These are phyloP conservation scores for Linderina pennispora DNA, from an alignment of 192 early-diverging fungal species.

Conservation along the genomic window DNA sequence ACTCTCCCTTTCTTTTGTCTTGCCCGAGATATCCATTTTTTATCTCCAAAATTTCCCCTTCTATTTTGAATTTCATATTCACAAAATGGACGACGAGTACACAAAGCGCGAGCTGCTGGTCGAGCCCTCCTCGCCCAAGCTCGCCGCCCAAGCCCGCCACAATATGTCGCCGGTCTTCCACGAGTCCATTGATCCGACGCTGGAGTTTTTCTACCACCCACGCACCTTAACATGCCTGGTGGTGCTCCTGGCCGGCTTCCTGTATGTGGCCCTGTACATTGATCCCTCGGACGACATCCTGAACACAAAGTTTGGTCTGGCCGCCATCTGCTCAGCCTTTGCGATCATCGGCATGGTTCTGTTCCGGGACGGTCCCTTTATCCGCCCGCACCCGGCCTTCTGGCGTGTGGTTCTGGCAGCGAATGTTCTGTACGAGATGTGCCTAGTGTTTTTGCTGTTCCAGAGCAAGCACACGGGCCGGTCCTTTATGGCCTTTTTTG, in stretches of 20 bases:
- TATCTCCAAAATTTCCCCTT: no score
- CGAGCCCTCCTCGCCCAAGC: slow-evolving; percentile 5
- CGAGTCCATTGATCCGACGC: slow-evolving; percentile 41
- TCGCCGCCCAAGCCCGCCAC: slow-evolving; percentile 1
- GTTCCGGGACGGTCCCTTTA: slow-evolving; percentile 91
- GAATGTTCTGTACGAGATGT: slow-evolving; percentile 83
- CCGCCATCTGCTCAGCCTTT: slow-evolving; percentile 52
- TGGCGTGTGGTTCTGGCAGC: slow-evolving; percentile 85
- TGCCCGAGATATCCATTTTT: no score
- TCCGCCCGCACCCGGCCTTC: slow-evolving; percentile 88
- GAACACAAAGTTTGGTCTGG: slow-evolving; percentile 42
- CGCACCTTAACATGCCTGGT: slow-evolving; percentile 37
- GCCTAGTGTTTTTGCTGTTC: slow-evolving; percentile 86
- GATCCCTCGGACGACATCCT: slow-evolving; percentile 44
- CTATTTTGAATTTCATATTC: no score
- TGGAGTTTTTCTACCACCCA: slow-evolving; percentile 44
- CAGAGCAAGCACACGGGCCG: slow-evolving; percentile 88
- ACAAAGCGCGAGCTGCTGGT: slow-evolving; percentile 16
- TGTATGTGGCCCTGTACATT: slow-evolving; percentile 38
- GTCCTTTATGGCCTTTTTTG: slow-evolving; percentile 69
- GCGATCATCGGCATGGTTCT: slow-evolving; percentile 80
- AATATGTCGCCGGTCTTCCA: slow-evolving; percentile 40
- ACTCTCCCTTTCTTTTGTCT: no score
- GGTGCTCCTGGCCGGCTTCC: slow-evolving; percentile 33
- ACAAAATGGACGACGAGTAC: slow-evolving; percentile 2